Base-by-base conservation (phyloP, 257 asterid genomes). In the Penstemon eatonii region DNA sequence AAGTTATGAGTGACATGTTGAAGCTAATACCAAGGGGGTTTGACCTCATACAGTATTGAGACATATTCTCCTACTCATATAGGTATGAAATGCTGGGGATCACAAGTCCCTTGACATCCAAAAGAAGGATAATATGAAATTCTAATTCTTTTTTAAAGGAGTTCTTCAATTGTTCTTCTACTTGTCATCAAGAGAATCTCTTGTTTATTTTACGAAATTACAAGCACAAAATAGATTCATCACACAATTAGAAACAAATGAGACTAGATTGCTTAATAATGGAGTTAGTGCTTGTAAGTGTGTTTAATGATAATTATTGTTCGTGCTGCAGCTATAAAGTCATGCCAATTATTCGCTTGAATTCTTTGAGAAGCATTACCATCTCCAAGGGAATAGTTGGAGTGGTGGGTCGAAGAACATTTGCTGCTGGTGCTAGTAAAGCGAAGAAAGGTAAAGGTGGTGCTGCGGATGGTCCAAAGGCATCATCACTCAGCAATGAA, bases 381-480 rank as follows among this genome's bases (percentile, higher is more conserved):
- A 54, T 81, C 79, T 69, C 79, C 5, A 83, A 75, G 75, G 89
- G 69, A 70, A 67, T 76, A 5, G 53, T 70, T 67, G 76, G 80
- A 57, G 83, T 72, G 61, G 73, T 77, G 50, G 83, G 89, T 63
- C 44, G 81, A 6, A 74, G 97, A 80, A 75, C 87, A 57, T 94
- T 84, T 82, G 92, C 99, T 13, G 95, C 91, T 36, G 97, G 89
- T 41, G 87, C 86, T 41, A 88, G 86, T 69, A 89, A 91, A 78
- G 69, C 86, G 52, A 94, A 91, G 96, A 94, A 89, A 75, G 95
- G 92, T 6, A 94, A 89, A 86, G 92, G 96, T 5, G 96, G 93
- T 68, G 84, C 83, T 13, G 74, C 79, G 19, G 95, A 86, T 81
- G 95, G 84, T 73, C 96, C 97, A 25, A 87, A 81, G 79, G 91